Conservation (phyloP, 1,139 yeast genomes). For the Kodamaea ohmeri region DNA sequence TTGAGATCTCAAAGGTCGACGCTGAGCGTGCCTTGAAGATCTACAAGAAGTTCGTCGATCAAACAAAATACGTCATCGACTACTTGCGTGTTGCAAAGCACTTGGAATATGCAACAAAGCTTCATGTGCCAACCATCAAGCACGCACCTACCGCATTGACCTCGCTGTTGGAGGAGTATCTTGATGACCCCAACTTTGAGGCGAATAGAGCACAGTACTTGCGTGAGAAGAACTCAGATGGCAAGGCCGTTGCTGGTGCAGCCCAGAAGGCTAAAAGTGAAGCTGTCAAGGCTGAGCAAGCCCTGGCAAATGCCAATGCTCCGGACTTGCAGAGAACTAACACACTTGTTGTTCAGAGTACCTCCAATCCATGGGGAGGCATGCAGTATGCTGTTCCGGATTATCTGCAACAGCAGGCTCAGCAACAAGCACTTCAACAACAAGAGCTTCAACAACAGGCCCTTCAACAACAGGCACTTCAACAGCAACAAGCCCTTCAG, state of each 20-base stretch:
- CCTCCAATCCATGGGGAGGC: slow-evolving; percentile 1
- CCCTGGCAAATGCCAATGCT: too few relatives aligned
- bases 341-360: slow-evolving; percentile 39
- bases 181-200: slow-evolving; percentile 84
- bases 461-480: slow-evolving; percentile 20
- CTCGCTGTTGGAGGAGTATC: slow-evolving; percentile 80
- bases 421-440: slow-evolving; percentile 15
- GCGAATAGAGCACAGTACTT: slow-evolving; percentile 73
- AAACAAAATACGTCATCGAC: slow-evolving; percentile 84
- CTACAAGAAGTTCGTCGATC: slow-evolving; percentile 80
- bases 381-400: slow-evolving; percentile 9
- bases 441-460: slow-evolving; percentile 21
- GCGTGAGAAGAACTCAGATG: slow-evolving; percentile 45
- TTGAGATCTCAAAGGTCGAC: slow-evolving; percentile 83
- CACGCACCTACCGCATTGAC: slow-evolving; percentile 97
- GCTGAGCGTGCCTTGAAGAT: slow-evolving; percentile 84
- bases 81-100: slow-evolving; percentile 88
- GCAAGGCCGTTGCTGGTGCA: background rate
- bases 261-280: slow-evolving; percentile 2
- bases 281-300: background rate
- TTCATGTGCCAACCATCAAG: slow-evolving; percentile 91
- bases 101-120: slow-evolving; percentile 78
- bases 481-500: slow-evolving; percentile 12
- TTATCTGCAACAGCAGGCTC: slow-evolving; percentile 19
- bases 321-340: slow-evolving; percentile 23